Evolutionary conservation across 495 filamentous ascomycete species (phyloP).

Genomic region (Penicillium subrubescens): DNA sequence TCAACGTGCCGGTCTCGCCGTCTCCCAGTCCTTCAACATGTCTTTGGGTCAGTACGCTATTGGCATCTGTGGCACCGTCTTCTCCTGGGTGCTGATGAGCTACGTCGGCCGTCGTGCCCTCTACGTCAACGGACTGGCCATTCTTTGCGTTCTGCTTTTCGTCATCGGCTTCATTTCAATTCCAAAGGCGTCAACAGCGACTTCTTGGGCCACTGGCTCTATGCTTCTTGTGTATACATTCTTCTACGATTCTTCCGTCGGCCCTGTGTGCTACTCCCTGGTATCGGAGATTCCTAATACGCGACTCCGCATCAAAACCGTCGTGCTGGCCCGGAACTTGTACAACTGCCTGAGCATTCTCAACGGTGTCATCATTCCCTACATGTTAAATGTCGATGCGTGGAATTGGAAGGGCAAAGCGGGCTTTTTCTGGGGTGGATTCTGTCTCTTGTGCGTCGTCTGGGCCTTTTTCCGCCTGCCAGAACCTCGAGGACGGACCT

Average conservation of each 20-base stretch:
- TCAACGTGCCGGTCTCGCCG: constrained; percentile 34
- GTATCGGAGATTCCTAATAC: background rate
- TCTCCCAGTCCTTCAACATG: background rate
- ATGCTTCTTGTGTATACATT: background rate
- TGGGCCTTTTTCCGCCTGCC: no score
- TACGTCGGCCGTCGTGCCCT: background rate
- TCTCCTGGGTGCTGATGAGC: background rate
- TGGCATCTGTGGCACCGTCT: background rate
- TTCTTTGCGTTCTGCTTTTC: background rate
- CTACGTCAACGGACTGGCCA: background rate
- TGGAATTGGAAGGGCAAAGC: no score
- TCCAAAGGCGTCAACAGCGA: background rate
- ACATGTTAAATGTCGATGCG: no score
- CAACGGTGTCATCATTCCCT: no score
- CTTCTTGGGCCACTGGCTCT: background rate
- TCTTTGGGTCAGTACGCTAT: background rate
- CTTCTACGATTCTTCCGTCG: background rate
- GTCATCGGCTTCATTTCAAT: background rate
- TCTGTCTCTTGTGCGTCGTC: no score
- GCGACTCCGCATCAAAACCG: background rate
- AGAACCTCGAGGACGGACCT: no score
- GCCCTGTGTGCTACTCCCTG: background rate
- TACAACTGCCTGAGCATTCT: background rate
- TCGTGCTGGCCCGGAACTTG: background rate
- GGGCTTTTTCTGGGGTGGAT: no score